phyloP scores from a whole-genome alignment of 23 red algal species.

The Gracilariopsis chorda region DNA sequence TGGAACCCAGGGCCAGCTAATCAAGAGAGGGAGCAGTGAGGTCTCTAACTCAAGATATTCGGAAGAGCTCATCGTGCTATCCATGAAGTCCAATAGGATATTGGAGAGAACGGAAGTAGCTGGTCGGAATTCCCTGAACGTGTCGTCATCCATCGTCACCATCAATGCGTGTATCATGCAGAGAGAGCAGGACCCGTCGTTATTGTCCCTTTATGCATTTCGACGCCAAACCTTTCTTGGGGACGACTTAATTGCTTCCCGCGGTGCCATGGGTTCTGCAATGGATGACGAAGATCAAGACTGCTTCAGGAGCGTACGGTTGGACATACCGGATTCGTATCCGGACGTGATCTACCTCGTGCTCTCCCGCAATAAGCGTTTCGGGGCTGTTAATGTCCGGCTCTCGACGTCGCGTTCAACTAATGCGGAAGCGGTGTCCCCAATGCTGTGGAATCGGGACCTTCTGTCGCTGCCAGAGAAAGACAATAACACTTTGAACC shows the following conservation, averaged over 20 bases:
- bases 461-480: background rate
- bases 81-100: background rate
- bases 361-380: background rate
- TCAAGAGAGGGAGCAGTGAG: background rate
- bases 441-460: background rate
- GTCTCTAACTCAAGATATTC: background rate
- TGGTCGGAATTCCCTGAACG: background rate
- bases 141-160: background rate
- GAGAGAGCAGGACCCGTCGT: background rate
- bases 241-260: background rate
- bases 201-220: background rate
- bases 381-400: background rate
- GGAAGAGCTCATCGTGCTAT: background rate
- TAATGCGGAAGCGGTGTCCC: background rate
- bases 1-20: background rate
- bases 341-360: background rate
- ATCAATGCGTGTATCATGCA: background rate
- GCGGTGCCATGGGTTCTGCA: background rate
- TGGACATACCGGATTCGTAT: background rate
- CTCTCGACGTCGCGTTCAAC: background rate
- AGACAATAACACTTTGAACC: background rate
- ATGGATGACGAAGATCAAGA: background rate
- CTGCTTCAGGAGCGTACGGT: background rate
- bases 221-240: background rate
- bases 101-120: background rate